Evolutionary conservation across 805 yeast species (phyloP), one percentile per base, ranked within the genome.

Genomic region (Zygotorulaspora chibaensis): DNA sequence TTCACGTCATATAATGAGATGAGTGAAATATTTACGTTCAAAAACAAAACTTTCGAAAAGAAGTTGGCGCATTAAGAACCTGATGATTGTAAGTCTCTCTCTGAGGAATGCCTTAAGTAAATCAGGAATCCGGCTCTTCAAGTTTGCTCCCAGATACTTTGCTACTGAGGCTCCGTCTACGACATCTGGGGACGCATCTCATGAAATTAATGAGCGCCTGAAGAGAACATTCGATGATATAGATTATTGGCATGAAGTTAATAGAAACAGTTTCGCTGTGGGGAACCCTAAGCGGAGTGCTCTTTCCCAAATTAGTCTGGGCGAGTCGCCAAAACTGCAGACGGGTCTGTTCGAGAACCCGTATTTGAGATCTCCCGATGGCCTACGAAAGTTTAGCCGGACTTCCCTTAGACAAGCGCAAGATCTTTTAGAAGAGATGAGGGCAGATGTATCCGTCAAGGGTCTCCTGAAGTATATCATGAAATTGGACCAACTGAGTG

Each of bases 401-500:
- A 73, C 70, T 16, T 83, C 96, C 0, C 67, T 89, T n/a, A 60
- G 51, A 2, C 72, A 73, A 42, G 96, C 97, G 1, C 78, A 84
- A 50, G 55, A 61, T 3, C 67, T 91, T 42, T 84, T 85, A 1
- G 61, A 68, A 0, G 61, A 71, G n/a, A 79, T 91, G 70, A 67
- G 79, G 12, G 58, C 57, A 6, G 77, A 76, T 40, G 68, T 71
- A 17, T 55, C 75, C 1, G 61, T 56, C 0, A 68, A 70, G 8
- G 86, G 77, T 1, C 57, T 75, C 16, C 53, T 56, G 13, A 63
- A 70, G 4, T 87, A 79, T 43, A 76, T 91, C 43, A 61, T 78
- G 35, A 79, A 81, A 42, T 69, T 93, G 52, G 99, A 93, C 61
- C 79, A 88, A 53, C 68, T 93, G 33, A 85, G 96, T 58, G 98